phyloP scores from a whole-genome alignment of 1,284 basidiomycete genomes.

The Dichomitus squalens region DNA sequence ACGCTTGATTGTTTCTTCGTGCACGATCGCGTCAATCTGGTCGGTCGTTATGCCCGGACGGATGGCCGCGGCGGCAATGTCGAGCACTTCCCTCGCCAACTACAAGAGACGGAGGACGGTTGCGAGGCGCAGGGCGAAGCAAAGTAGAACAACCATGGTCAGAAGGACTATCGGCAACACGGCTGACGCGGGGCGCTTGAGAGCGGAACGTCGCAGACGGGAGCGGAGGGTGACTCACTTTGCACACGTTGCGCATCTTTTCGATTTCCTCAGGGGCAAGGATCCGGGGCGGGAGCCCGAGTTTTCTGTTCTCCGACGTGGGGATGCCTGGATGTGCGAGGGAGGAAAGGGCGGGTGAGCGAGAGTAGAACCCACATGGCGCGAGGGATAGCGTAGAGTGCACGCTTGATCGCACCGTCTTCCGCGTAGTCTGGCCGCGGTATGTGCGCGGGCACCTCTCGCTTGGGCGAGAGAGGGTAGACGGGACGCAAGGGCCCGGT shows the following conservation, averaged over 20 bases:
- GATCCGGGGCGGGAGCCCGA: slow-evolving; percentile 67
- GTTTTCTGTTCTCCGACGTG: slow-evolving; percentile 54
- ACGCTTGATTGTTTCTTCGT: slow-evolving; percentile 89
- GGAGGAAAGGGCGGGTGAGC: slow-evolving; percentile 18
- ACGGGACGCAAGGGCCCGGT: slow-evolving; percentile 74
- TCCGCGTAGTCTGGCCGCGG: slow-evolving; percentile 79
- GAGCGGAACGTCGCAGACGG: slow-evolving; percentile 23
- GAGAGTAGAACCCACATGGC: slow-evolving; percentile 33
- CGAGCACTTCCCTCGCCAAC: slow-evolving; percentile 90
- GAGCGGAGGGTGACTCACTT: slow-evolving; percentile 48
- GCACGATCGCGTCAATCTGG: slow-evolving; percentile 94
- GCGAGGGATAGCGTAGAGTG: slow-evolving; percentile 28
- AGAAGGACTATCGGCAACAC: slow-evolving; percentile 17
- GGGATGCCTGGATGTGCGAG: slow-evolving; percentile 54
- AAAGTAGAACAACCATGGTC: slow-evolving; percentile 11
- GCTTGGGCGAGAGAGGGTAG: slow-evolving; percentile 75
- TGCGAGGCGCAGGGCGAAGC: slow-evolving; percentile 5
- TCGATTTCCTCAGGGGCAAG: slow-evolving; percentile 70
- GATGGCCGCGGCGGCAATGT: slow-evolving; percentile 84
- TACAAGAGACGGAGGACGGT: slow-evolving; percentile 36
- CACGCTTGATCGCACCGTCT: slow-evolving; percentile 52
- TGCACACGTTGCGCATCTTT: slow-evolving; percentile 79
- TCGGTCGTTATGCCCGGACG: slow-evolving; percentile 94
- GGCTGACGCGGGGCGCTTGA: slow-evolving; percentile 20
- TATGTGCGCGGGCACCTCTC: slow-evolving; percentile 74